These are phyloP conservation scores for Musa troglodytarum DNA, from an alignment of 176 grass and related monocot genomes.

Conservation along the genomic window DNA sequence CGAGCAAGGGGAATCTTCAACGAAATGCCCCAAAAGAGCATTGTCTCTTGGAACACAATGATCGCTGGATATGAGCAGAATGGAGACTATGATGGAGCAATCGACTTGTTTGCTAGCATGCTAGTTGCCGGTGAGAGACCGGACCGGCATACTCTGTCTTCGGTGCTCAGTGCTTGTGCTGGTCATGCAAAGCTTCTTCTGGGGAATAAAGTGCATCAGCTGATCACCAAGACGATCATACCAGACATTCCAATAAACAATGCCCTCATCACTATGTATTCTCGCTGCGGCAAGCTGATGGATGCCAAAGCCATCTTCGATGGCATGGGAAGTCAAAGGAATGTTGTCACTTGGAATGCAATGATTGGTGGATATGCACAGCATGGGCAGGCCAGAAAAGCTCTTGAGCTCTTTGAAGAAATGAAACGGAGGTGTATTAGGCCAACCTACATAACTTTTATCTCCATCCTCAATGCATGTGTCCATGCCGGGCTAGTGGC, in stretches of 20 bases:
- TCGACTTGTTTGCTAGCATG: conserved; percentile 49
- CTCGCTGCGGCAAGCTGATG: conserved; percentile 44
- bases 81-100: conserved; percentile 32
- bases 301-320: conserved; percentile 45
- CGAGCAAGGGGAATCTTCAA: conserved; percentile 39
- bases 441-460: conserved; percentile 60
- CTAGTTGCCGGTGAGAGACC: conserved; percentile 34
- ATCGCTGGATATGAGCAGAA: conserved; percentile 64
- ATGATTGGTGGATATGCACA: conserved; percentile 57
- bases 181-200: conserved; percentile 44
- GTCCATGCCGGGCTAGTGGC: conserved; percentile 50
- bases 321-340: conserved; percentile 39
- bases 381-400: conserved; percentile 45
- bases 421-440: conserved; percentile 37
- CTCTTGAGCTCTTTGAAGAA: conserved; percentile 45
- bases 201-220: conserved; percentile 60
- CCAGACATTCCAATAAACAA: conserved; percentile 50
- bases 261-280: conserved; percentile 78
- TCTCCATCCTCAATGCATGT: conserved; percentile 62
- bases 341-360: conserved; percentile 57
- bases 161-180: conserved; percentile 57
- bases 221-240: conserved; percentile 51
- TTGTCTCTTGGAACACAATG: conserved; percentile 67
- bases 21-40: conserved; percentile 38
- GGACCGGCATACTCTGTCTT: conserved; percentile 56